Percentiles rank a stretch among this genome's conserved stretches.
phyloP scores from a whole-genome alignment of 257 asterid species.

The Echium plantagineum region DNA sequence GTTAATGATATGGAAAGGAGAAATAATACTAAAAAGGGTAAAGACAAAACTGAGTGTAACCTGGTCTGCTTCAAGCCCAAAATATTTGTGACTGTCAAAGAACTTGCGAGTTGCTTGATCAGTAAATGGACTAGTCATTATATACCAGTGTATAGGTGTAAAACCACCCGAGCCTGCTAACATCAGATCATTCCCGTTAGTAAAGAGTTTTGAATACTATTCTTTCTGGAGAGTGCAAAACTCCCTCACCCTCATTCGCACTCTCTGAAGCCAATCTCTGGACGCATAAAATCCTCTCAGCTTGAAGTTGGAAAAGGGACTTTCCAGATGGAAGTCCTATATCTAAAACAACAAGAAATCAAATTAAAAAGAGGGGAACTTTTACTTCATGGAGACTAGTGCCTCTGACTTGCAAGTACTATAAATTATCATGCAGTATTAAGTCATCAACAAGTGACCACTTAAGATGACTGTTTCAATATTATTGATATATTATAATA shows the following conservation, averaged over 20 bases:
- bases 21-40: slow-evolving; percentile 5
- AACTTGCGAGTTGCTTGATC: slow-evolving; percentile 79
- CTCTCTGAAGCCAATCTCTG: slow-evolving; percentile 83
- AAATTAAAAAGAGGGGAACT: too few species aligned
- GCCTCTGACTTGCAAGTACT: neutral
- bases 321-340: slow-evolving; percentile 97
- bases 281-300: slow-evolving; percentile 79
- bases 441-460: neutral
- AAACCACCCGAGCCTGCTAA: slow-evolving; percentile 42
- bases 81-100: slow-evolving; percentile 78
- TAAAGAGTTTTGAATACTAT: slow-evolving; percentile 8
- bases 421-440: neutral
- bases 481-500: neutral
- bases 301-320: slow-evolving; percentile 96
- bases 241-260: slow-evolving; percentile 53
- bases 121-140: slow-evolving; percentile 97
- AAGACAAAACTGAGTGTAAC: slow-evolving; percentile 23
- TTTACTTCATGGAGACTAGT: too few species aligned
- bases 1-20: neutral
- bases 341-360: slow-evolving; percentile 29
- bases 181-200: slow-evolving; percentile 6
- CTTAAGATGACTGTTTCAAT: too few species aligned
- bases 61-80: slow-evolving; percentile 93
- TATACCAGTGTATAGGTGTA: slow-evolving; percentile 80
- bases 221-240: slow-evolving; percentile 8